Evolutionary conservation across 2,329 filamentous ascomycete genomes (phyloP).

Genomic region (Aphanocladium album): DNA sequence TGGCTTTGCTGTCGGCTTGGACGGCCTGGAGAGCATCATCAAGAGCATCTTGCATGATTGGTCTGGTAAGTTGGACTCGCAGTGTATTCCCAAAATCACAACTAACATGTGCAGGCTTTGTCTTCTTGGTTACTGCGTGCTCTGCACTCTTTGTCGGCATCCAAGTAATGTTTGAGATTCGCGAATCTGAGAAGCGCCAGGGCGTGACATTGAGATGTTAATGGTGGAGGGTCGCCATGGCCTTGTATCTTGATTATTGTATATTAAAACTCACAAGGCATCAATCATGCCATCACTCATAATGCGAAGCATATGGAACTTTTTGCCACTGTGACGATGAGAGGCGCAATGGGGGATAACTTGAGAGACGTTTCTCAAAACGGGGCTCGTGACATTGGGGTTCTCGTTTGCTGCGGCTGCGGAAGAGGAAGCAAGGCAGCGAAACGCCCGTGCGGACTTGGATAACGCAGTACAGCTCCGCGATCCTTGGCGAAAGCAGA

Average conservation of each 20-base stretch:
- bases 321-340: too few species aligned
- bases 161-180: constrained; percentile 95
- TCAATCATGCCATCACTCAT: constrained; percentile 32
- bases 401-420: too few species aligned
- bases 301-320: too few species aligned
- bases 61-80: constrained; percentile 45
- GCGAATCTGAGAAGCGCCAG: constrained; percentile 75
- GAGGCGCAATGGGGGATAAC: too few species aligned
- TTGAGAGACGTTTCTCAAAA: too few species aligned
- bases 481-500: too few species aligned
- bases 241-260: neutral
- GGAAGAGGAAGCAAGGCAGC: too few species aligned
- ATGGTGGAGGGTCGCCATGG: neutral
- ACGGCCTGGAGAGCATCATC: constrained; percentile 75
- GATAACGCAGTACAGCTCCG: too few species aligned
- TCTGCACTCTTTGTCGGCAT: constrained; percentile 74
- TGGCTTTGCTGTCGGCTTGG: constrained; percentile 87
- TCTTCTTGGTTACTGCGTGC: constrained; percentile 69
- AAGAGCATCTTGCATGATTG: constrained; percentile 70
- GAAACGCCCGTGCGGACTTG: too few species aligned
- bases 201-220: constrained; percentile 83
- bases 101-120: constrained; percentile 46
- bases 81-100: neutral
- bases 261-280: constrained; percentile 2
- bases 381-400: too few species aligned